These are phyloP conservation scores for Skeletonema potamos DNA, from an alignment of 108 stramenopile genomes.

Conservation along the genomic window DNA sequence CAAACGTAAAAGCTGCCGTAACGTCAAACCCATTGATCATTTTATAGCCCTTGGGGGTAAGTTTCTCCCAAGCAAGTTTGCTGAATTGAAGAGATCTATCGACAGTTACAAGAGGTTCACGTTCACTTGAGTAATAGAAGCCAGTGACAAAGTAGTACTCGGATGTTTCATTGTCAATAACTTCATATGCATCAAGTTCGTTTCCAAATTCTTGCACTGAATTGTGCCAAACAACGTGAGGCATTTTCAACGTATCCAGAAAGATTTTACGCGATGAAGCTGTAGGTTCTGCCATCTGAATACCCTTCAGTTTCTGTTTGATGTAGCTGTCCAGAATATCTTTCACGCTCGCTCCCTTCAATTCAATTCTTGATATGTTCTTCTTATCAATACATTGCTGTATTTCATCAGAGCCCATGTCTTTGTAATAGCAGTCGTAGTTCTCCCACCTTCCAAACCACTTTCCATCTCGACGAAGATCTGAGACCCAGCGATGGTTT, in stretches of 20 bases:
- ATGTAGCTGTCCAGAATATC: background rate
- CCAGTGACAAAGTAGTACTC: constrained; percentile 30
- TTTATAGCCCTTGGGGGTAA: constrained; percentile 42
- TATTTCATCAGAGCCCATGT: constrained; percentile 20
- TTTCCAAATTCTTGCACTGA: constrained; percentile 4
- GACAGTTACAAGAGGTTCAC: constrained; percentile 25
- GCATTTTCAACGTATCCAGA: constrained; percentile 29
- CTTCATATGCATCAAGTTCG: background rate
- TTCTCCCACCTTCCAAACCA: constrained; percentile 34
- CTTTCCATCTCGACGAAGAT: constrained; percentile 7
- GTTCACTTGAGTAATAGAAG: constrained; percentile 21
- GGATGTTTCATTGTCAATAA: background rate
- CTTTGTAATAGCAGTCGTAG: constrained; percentile 28
- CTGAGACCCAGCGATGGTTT: constrained; percentile 21
- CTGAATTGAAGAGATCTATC: constrained; percentile 21
- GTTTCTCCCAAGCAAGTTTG: constrained; percentile 13
- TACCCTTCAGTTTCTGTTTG: constrained; percentile 14
- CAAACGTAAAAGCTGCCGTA: constrained; percentile 45
- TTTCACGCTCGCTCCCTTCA: constrained; percentile 25
- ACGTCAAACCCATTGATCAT: constrained; percentile 50
- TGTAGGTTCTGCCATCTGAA: background rate
- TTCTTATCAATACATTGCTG: constrained; percentile 26
- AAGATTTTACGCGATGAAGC: background rate
- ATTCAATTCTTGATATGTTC: constrained; percentile 15
- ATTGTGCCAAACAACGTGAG: constrained; percentile 32